These are phyloP conservation scores for Asterella californica DNA, from an alignment of 225 moss, liverwort and hornwort genomes.

Conservation along the genomic window DNA sequence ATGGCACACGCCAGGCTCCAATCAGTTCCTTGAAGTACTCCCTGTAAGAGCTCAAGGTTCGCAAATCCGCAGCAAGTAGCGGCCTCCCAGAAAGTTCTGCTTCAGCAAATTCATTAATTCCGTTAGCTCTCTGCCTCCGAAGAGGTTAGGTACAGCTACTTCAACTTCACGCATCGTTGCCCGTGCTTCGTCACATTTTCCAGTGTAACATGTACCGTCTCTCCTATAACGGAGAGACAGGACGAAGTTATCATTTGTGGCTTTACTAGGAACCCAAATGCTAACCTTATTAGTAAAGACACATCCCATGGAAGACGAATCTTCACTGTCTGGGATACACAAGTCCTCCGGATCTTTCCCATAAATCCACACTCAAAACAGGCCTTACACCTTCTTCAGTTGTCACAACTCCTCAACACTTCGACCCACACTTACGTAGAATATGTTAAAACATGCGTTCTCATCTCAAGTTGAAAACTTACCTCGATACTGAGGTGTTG, in stretches of 20 bases:
- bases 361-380: not conserved
- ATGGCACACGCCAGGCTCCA: slow-evolving; percentile 62
- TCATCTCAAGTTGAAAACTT: not conserved
- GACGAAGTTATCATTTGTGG: too few species aligned
- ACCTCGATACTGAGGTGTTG: slow-evolving; percentile 69
- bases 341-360: too few species aligned
- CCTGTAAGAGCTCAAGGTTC: slow-evolving; percentile 54
- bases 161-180: not conserved
- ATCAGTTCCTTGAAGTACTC: slow-evolving; percentile 46
- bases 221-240: too few species aligned
- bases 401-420: not conserved
- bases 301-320: too few species aligned
- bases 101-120: slow-evolving; percentile 1
- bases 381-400: not conserved
- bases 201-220: not conserved
- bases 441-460: not conserved
- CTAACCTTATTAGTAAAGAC: too few species aligned
- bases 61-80: slow-evolving; percentile 71
- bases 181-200: not conserved
- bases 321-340: too few species aligned
- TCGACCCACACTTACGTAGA: not conserved
- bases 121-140: not conserved
- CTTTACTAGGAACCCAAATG: too few species aligned
- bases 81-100: slow-evolving; percentile 67
- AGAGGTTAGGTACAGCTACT: not conserved